Evolutionary conservation across 257 asterid genomes (phyloP).

Genomic region (Gentiana straminea): DNA sequence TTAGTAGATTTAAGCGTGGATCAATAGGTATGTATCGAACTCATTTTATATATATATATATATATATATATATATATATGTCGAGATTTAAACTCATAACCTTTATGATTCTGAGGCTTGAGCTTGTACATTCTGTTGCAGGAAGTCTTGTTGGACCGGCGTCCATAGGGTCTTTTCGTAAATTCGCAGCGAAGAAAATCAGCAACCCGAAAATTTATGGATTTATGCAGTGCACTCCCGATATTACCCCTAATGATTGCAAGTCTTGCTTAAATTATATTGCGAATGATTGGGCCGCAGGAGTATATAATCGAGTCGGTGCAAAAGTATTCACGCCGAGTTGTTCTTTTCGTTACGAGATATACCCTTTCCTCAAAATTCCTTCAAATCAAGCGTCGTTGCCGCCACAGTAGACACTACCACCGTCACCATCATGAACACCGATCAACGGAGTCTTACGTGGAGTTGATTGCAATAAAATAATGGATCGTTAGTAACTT

Average conservation of each 20-base stretch:
- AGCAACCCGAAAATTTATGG: no score
- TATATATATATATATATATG: no score
- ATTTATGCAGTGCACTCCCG: no score
- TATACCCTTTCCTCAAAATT: not conserved
- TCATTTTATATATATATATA: not conserved
- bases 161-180: no score
- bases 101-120: no score
- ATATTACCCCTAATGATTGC: no score
- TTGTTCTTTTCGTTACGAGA: slow-evolving; percentile 4
- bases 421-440: not conserved
- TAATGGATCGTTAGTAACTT: no score
- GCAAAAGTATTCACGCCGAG: slow-evolving; percentile 8
- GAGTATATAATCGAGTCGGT: slow-evolving; percentile 2
- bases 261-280: not conserved
- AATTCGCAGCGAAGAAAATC: no score
- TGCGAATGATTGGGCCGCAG: not conserved
- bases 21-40: not conserved
- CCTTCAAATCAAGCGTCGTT: not conserved
- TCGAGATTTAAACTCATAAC: no score
- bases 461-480: no score
- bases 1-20: not conserved
- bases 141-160: slow-evolving; percentile 1
- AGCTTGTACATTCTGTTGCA: not conserved
- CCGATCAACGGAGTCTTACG: no score
- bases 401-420: not conserved